Evolutionary conservation across 169 alveolate species (phyloP).

Genomic region (Plasmodium fragile): DNA sequence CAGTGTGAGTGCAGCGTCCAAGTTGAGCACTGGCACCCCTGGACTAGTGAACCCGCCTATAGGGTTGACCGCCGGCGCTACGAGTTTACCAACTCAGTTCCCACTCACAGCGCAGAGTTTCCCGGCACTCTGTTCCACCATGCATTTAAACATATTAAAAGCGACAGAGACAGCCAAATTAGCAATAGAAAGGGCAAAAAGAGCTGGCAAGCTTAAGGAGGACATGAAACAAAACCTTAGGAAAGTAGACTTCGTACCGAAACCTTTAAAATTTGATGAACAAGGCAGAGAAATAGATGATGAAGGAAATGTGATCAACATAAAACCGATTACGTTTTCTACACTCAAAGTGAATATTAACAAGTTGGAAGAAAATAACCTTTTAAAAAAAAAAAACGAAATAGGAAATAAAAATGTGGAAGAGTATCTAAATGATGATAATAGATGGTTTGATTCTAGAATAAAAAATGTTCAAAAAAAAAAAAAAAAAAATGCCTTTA

Average conservation of each 20-base stretch:
- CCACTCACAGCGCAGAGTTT: conserved; percentile 5
- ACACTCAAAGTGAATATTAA: conserved; percentile 84
- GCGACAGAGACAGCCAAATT: conserved; percentile 81
- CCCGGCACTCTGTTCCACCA: background rate
- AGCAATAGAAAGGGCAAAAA: conserved; percentile 83
- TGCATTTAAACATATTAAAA: conserved; percentile 58
- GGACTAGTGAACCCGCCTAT: background rate
- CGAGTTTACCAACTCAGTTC: background rate
- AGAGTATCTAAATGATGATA: conserved; percentile 15
- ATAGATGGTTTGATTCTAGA: conserved; percentile 65
- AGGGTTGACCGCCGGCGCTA: background rate
- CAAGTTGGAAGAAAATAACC: conserved; percentile 77
- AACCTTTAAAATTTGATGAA: conserved; percentile 81
- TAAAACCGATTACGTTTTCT: conserved; percentile 81
- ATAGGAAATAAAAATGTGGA: conserved; percentile 11
- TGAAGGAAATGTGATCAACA: conserved; percentile 84
- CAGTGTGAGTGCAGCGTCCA: background rate
- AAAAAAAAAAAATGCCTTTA: conserved; percentile 52
- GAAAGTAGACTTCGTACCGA: conserved; percentile 52
- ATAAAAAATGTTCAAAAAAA: conserved; percentile 46
- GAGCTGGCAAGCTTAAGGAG: conserved; percentile 74
- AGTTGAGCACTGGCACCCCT: background rate
- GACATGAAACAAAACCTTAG: conserved; percentile 14
- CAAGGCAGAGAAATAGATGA: conserved; percentile 85
- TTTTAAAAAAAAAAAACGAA: conserved; percentile 77